phyloP scores from a whole-genome alignment of 2,329 filamentous ascomycete species.

The Colletotrichum sp. region DNA sequence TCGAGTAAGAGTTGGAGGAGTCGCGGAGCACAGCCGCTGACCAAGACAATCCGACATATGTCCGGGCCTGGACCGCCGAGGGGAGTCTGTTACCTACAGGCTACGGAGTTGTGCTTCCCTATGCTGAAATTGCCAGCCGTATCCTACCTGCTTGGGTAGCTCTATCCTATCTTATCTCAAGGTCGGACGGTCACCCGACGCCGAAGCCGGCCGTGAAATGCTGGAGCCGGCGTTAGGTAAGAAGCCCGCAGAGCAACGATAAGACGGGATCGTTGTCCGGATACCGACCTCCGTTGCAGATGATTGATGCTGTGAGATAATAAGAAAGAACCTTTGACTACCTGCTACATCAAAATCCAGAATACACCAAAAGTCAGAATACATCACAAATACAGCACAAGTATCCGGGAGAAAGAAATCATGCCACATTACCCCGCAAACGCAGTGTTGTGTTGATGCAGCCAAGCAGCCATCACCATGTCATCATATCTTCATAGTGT shows the following conservation, averaged over 20 bases:
- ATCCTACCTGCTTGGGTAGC: background rate
- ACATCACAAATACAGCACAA: background rate
- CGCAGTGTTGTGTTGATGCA: background rate
- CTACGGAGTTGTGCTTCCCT: background rate
- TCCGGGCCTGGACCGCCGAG: background rate
- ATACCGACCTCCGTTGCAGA: background rate
- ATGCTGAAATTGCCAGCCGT: background rate
- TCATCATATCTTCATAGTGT: background rate
- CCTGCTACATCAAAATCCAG: background rate
- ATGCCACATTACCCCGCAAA: background rate
- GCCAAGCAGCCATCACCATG: constrained; percentile 1
- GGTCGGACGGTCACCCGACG: background rate
- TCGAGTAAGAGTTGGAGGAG: background rate
- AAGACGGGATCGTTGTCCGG: background rate
- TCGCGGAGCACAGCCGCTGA: background rate
- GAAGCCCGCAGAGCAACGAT: background rate
- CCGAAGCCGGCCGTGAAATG: background rate
- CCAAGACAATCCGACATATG: constrained; percentile 16
- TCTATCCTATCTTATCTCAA: constrained; percentile 13
- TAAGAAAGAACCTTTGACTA: background rate
- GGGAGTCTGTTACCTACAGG: background rate
- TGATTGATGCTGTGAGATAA: background rate
- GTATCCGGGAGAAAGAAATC: background rate
- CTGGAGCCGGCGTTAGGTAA: background rate
- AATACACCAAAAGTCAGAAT: background rate